These are phyloP conservation scores for Aspergillus quadrilineatus DNA, from an alignment of 2,329 filamentous ascomycete genomes.

Conservation along the genomic window DNA sequence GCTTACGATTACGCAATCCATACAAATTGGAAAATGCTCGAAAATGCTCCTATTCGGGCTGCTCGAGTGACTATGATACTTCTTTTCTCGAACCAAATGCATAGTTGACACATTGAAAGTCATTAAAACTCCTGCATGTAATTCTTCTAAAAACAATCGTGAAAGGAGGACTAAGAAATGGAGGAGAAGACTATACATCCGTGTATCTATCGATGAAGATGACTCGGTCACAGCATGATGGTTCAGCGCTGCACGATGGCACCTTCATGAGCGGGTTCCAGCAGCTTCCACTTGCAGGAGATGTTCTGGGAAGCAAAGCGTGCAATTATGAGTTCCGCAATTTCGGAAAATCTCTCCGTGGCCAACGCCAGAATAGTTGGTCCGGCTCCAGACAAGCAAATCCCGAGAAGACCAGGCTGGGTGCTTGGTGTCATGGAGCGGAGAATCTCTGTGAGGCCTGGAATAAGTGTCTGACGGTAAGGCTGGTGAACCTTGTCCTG, in stretches of 20 bases:
- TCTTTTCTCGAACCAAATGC: too few species aligned
- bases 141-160: too few species aligned
- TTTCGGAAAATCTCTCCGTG: conserved; percentile 82
- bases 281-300: conserved; percentile 78
- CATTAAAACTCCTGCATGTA: too few species aligned
- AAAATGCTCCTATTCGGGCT: too few species aligned
- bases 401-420: conserved; percentile 84
- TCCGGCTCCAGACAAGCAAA: conserved; percentile 91
- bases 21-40: too few species aligned
- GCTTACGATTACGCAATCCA: too few species aligned
- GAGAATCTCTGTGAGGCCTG: conserved; percentile 85
- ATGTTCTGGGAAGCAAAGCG: conserved; percentile 68
- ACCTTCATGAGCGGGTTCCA: conserved; percentile 77
- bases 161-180: too few species aligned
- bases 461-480: conserved; percentile 87
- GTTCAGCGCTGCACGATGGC: conserved; percentile 35
- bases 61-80: too few species aligned
- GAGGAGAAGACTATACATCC: neutral
- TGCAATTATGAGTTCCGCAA: conserved; percentile 74
- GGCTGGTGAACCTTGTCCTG: conserved; percentile 98
- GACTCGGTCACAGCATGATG: neutral
- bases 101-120: too few species aligned
- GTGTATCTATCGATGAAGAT: neutral
- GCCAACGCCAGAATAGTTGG: conserved; percentile 93
- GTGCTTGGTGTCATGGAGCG: conserved; percentile 84